Conservation (phyloP, 176 grass and related monocot genomes). For the Bromus sterilis region DNA sequence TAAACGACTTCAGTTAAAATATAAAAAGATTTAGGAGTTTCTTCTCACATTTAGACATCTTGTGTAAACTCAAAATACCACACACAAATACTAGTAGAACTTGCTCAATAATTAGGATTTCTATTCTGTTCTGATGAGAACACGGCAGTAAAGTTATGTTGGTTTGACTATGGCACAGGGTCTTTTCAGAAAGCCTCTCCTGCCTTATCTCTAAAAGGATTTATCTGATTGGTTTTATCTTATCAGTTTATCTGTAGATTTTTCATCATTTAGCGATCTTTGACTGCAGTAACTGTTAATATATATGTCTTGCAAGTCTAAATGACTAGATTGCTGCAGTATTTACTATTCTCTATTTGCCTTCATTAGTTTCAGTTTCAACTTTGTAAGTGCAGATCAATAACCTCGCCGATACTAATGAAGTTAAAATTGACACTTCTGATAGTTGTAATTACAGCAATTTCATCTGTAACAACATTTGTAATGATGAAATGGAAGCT, state of each 20-base stretch:
- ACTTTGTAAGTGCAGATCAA: not conserved
- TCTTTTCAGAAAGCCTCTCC: not conserved
- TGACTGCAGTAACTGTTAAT: not conserved
- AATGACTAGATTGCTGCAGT: not conserved
- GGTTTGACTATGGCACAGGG: not conserved
- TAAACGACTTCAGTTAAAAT: not conserved
- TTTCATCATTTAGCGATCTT: not conserved
- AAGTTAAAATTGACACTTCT: not conserved
- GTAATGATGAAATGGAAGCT: not conserved
- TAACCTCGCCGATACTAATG: not conserved
- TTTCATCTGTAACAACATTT: not conserved
- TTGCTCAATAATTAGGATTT: not conserved
- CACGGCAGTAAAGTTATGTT: not conserved
- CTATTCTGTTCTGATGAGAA: not conserved
- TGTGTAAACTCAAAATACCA: not conserved
- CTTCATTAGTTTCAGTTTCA: slow-evolving; percentile 12
- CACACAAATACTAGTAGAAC: not conserved
- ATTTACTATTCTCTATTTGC: not conserved
- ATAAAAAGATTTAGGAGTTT: not conserved
- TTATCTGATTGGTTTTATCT: not conserved
- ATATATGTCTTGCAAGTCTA: not conserved
- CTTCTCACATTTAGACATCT: not conserved
- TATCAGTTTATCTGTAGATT: not conserved
- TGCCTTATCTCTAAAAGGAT: not conserved
- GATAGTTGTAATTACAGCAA: not conserved